Conservation (phyloP, 352 stramenopile species). For the Stephanocyclus meneghinianus region DNA sequence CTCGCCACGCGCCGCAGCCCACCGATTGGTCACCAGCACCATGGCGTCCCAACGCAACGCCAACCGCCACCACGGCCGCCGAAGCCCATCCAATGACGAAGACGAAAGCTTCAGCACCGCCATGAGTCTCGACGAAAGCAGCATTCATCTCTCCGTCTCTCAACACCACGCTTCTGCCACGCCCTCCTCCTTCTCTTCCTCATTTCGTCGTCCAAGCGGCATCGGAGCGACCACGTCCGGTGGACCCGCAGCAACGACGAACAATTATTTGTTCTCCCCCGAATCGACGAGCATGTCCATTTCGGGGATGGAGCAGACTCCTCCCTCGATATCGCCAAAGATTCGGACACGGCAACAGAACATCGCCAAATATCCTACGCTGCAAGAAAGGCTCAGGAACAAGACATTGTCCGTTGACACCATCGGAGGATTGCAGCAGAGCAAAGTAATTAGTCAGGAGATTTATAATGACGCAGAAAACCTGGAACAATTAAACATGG, state of each 20-base stretch:
- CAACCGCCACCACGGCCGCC: not conserved
- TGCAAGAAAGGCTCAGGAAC: not conserved
- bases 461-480: not conserved
- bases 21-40: too few species aligned
- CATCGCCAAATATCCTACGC: not conserved
- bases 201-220: not conserved
- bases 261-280: conserved; percentile 6
- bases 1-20: too few species aligned
- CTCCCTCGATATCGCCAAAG: not conserved
- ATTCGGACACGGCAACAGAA: not conserved
- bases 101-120: conserved; percentile 19
- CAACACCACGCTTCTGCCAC: not conserved
- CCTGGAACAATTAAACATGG: not conserved
- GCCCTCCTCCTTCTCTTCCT: not conserved
- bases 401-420: not conserved
- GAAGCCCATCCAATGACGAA: not conserved
- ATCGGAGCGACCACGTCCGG: not conserved
- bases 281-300: conserved; percentile 34
- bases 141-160: conserved; percentile 9
- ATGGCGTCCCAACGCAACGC: too few species aligned
- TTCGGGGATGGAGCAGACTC: conserved; percentile 26
- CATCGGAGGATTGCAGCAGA: not conserved
- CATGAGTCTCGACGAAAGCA: conserved; percentile 48
- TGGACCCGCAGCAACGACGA: not conserved
- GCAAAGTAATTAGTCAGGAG: conserved; percentile 1